Evolutionary conservation across 306 rosid genomes (phyloP).

Genomic region (Sesbania bispinosa): DNA sequence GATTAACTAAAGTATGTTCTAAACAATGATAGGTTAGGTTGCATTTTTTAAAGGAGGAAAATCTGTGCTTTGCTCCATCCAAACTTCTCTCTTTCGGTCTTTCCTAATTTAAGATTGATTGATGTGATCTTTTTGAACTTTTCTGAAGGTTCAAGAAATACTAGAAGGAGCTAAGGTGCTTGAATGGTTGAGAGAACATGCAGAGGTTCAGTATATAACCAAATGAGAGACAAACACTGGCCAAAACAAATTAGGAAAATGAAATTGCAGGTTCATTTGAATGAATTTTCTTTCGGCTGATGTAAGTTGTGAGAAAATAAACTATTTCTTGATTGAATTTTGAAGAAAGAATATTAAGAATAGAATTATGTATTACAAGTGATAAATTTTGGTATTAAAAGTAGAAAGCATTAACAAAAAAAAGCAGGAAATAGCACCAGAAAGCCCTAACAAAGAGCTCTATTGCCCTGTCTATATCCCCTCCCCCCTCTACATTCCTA

Average conservation of each 20-base stretch:
- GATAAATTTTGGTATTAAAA: not conserved
- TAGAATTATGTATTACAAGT: not conserved
- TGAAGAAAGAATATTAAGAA: constrained; percentile 17
- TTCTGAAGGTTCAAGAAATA: constrained; percentile 85
- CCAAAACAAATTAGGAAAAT: constrained; percentile 11
- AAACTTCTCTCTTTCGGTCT: not conserved
- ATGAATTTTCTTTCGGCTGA: constrained; percentile 31
- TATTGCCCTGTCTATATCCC: not conserved
- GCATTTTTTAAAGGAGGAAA: constrained; percentile 3
- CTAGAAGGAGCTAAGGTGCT: constrained; percentile 98
- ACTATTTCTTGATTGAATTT: constrained; percentile 20
- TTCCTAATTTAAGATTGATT: not conserved
- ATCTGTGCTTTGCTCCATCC: not conserved
- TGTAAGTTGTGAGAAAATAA: constrained; percentile 22
- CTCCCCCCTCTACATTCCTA: not conserved
- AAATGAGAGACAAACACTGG: constrained; percentile 31
- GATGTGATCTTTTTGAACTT: constrained; percentile 7
- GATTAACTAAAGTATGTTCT: not conserved
- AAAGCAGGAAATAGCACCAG: not conserved
- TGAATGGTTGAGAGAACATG: constrained; percentile 89
- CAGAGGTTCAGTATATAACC: constrained; percentile 65
- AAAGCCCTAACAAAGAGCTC: not conserved
- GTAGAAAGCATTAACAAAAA: not conserved
- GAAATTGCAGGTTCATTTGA: constrained; percentile 12
- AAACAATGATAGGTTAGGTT: constrained; percentile 4